These are phyloP conservation scores for Oldenlandia corymbosa DNA, from an alignment of 257 asterid species.

Conservation along the genomic window DNA sequence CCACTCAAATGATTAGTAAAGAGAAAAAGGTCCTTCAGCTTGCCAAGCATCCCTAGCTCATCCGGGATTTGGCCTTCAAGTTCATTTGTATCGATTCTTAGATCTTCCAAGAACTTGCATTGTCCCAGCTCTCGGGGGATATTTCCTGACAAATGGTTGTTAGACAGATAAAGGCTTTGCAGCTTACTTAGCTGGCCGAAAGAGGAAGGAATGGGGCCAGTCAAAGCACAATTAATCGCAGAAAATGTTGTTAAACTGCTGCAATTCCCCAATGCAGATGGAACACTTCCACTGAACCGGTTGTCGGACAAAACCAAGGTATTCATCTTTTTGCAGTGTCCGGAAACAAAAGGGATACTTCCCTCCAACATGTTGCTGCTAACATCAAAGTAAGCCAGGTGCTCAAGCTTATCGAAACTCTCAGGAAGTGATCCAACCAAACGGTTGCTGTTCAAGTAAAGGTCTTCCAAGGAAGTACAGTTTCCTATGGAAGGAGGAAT, in stretches of 20 bases:
- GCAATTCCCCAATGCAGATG: slow-evolving; percentile 56
- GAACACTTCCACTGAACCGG: slow-evolving; percentile 50
- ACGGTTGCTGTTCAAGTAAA: slow-evolving; percentile 42
- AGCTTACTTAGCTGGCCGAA: slow-evolving; percentile 51
- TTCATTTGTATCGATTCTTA: slow-evolving; percentile 43
- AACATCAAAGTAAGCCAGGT: slow-evolving; percentile 35
- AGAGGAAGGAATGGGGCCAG: slow-evolving; percentile 64
- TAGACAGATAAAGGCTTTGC: slow-evolving; percentile 43
- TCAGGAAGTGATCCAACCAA: slow-evolving; percentile 52
- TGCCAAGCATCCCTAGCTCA: slow-evolving; percentile 52
- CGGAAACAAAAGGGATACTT: slow-evolving; percentile 38
- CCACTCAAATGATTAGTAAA: slow-evolving; percentile 59
- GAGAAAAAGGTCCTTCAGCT: slow-evolving; percentile 39
- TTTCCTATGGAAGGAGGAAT: slow-evolving; percentile 68
- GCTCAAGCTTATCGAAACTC: slow-evolving; percentile 50
- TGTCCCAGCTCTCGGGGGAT: slow-evolving; percentile 74
- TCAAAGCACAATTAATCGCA: slow-evolving; percentile 46
- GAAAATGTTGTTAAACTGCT: slow-evolving; percentile 38
- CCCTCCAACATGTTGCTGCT: slow-evolving; percentile 50
- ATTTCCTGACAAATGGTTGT: slow-evolving; percentile 52
- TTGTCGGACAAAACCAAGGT: slow-evolving; percentile 46
- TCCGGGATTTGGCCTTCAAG: slow-evolving; percentile 58
- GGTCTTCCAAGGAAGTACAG: slow-evolving; percentile 45
- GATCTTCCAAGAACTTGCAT: slow-evolving; percentile 52
- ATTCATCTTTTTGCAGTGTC: slow-evolving; percentile 34